Evolutionary conservation across 179 eudicot genomes (phyloP).

Genomic region (Beta corolliflora): DNA sequence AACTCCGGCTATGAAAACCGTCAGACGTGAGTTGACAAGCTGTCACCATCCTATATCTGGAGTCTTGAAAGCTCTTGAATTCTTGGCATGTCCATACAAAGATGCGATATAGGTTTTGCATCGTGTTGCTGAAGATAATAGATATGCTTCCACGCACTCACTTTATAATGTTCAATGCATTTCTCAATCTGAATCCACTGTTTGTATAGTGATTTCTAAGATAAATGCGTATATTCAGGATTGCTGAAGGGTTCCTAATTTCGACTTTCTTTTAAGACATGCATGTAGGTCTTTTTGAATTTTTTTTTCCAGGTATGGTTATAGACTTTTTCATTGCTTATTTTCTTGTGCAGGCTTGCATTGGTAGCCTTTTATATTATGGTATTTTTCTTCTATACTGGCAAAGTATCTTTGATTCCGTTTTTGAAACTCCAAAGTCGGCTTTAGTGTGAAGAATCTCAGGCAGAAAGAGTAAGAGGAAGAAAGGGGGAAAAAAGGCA

Average conservation of each 20-base stretch:
- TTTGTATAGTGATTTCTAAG: background rate
- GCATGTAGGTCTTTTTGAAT: background rate
- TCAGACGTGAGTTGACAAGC: background rate
- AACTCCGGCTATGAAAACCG: background rate
- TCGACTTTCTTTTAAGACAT: background rate
- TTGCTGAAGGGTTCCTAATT: background rate
- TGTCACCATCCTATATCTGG: background rate
- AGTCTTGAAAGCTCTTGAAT: background rate
- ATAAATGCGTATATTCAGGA: background rate
- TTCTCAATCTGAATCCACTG: background rate
- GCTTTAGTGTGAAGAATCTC: background rate
- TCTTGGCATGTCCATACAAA: background rate
- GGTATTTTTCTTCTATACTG: background rate
- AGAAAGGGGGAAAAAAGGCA: background rate
- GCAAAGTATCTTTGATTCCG: background rate
- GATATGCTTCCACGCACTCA: background rate
- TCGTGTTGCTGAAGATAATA: background rate
- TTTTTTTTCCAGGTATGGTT: background rate
- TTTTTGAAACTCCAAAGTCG: background rate
- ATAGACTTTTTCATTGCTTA: background rate
- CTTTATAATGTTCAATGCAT: background rate
- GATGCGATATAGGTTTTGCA: background rate
- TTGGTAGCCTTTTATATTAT: background rate
- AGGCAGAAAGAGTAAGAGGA: background rate
- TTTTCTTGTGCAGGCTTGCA: conserved; percentile 13